phyloP scores from a whole-genome alignment of 768 basidiomycete genomes.

The Pleurotus tuoliensis region DNA sequence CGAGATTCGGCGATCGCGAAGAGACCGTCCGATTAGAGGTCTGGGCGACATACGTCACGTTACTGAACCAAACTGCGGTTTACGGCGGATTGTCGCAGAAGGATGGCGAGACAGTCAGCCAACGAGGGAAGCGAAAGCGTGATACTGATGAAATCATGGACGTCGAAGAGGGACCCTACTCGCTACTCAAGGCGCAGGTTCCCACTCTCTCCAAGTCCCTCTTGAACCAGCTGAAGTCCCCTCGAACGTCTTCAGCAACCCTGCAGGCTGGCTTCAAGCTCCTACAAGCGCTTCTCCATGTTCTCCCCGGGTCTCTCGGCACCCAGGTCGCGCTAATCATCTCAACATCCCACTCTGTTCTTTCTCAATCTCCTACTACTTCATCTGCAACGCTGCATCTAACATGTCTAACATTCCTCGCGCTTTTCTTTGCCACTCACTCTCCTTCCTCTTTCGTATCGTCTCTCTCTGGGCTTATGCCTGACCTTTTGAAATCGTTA shows the following conservation, averaged over 20 bases:
- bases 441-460: slow-evolving; percentile 52
- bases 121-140: slow-evolving; percentile 72
- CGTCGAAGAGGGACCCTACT: slow-evolving; percentile 70
- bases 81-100: slow-evolving; percentile 64
- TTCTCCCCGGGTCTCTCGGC: slow-evolving; percentile 81
- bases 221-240: slow-evolving; percentile 78
- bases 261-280: slow-evolving; percentile 86
- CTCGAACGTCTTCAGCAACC: slow-evolving; percentile 72
- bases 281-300: slow-evolving; percentile 68
- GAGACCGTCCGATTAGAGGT: slow-evolving; percentile 91
- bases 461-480: slow-evolving; percentile 65
- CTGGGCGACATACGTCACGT: slow-evolving; percentile 78
- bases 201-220: slow-evolving; percentile 76
- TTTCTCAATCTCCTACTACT: slow-evolving; percentile 66
- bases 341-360: slow-evolving; percentile 56
- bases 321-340: slow-evolving; percentile 62
- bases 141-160: slow-evolving; percentile 69
- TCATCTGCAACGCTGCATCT: slow-evolving; percentile 81
- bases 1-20: slow-evolving; percentile 92
- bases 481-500: slow-evolving; percentile 70
- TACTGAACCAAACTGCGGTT: slow-evolving; percentile 81
- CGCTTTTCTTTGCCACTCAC: slow-evolving; percentile 75
- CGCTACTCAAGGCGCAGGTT: slow-evolving; percentile 70
- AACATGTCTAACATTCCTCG: slow-evolving; percentile 81
- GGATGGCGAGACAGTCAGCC: slow-evolving; percentile 43